Base-by-base conservation (phyloP, 306 rosid species). In the Prunus padus region DNA sequence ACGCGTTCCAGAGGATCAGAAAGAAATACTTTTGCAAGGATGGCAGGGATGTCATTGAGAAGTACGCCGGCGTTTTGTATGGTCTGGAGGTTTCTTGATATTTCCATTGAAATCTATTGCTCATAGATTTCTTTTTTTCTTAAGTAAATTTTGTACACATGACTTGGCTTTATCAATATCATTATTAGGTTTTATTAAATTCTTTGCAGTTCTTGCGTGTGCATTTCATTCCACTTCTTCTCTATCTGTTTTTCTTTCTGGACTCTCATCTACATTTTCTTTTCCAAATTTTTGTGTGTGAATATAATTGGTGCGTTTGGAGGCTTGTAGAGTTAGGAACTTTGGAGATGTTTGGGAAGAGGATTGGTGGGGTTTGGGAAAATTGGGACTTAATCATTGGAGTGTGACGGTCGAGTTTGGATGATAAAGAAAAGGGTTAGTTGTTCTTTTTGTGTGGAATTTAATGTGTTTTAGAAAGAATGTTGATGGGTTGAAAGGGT, bases 51-150 rank as follows among this genome's bases (percentile, higher is more conserved):
- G 76, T 56, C 28, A 30, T 91, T n/a, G 71, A 72, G 3, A 80
- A 83, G 65, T 84, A 78, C 69, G 87, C 90, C 1, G 89, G 90
- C 46, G 84, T 88, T 33, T 85, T 92, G 52, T 77, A 82, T 87
- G 93, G 92, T 49, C 82, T 92, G 55, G 92, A 86, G 68, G 31
- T 72, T 67, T 72, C 79, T 40, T 67, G 57, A 74, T 69, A 19
- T 11, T 47, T 54, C 46, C 54, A 40, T 52, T 45, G 71, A 16
- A 66, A 37, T 82, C 45, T 65, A 47, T 46, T 37, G 9, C 54
- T 79, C 57, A 75, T 79, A 76, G 82, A 68, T 69, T 75, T 33
- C 15, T 25, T 3, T 60, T 42, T 37, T 20, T 30, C 8, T 80
- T 19, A 31, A 67, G 80, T 80, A 73, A 64, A 73, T 60, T 25